Evolutionary conservation across 2,329 filamentous ascomycete genomes (phyloP), one percentile per base, ranked within the genome.

Genomic region (Neocucurbitaria cava): DNA sequence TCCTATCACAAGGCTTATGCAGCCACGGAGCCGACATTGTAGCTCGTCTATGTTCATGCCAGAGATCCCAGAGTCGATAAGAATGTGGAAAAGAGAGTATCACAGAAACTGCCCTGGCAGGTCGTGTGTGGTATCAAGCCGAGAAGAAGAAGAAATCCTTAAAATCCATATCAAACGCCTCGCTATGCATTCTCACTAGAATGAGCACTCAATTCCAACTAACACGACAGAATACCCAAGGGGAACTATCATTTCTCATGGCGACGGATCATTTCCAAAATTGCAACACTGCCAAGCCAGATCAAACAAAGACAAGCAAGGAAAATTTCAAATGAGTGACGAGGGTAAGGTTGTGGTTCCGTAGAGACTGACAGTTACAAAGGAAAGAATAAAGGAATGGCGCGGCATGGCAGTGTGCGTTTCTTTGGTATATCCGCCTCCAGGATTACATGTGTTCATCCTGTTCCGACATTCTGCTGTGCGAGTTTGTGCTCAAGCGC

Each of bases 381-480:
- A 73, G 54, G 70, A 68, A 72, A 75, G 56, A 45, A 45, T 49
- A 72, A 75, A 73, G 42, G 72, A 75, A 60, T 64, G 73, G 66
- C 64, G 61, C 52, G 65, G 64, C 59, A 31, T 71, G 68, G 69
- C 72, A 66, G 59, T 57, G 66, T 61, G 62, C 56, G 45, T 59
- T 23, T 50, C 60, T 59, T 56, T 56, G 28, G 46, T 30, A 46
- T 56, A 52, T 58, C 57, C 46, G 58, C 56, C 49, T 58, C 57
- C 43, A 43, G 57, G 44, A 59, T 55, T 48, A 45, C 42, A 46
- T 56, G 54, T 58, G 36, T 59, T 62, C 64, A 49, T 70, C 61
- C 26, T 65, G 50, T 54, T 66, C 63, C 15, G 62, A 55, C 49
- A 61, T 49, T 46, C 47, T 64, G 58, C 50, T 61, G 52, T 65